These are phyloP conservation scores for Entomortierella lignicola DNA, from an alignment of 192 early-diverging fungal genomes.

Conservation along the genomic window DNA sequence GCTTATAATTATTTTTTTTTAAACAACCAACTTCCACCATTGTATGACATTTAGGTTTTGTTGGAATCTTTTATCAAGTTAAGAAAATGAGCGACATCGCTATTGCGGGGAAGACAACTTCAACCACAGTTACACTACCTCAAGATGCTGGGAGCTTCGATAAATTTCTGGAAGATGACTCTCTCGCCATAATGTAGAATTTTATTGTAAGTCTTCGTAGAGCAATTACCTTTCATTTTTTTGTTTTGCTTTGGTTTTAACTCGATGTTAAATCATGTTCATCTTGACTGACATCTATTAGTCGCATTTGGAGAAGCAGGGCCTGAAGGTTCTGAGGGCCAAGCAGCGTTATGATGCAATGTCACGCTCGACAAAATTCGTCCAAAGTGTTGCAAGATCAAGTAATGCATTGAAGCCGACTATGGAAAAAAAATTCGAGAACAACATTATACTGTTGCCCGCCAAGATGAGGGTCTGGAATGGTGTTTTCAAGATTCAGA, in stretches of 20 bases:
- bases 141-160: neutral
- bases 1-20: neutral
- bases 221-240: neutral
- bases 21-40: neutral
- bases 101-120: conserved; percentile 13
- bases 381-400: conserved; percentile 14
- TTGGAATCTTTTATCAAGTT: conserved; percentile 22
- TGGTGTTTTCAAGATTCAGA: conserved; percentile 26
- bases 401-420: neutral
- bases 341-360: conserved; percentile 8
- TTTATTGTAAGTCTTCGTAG: conserved; percentile 18
- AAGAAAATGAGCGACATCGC: conserved; percentile 17
- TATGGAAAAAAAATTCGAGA: conserved; percentile 6
- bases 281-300: conserved; percentile 3
- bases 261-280: neutral
- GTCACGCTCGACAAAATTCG: conserved; percentile 5
- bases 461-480: conserved; percentile 16
- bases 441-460: conserved; percentile 18
- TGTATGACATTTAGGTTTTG: conserved; percentile 12
- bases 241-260: conserved; percentile 3
- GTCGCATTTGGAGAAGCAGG: conserved; percentile 33
- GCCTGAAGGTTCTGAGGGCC: conserved; percentile 12
- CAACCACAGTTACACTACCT: conserved; percentile 5
- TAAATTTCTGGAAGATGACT: conserved; percentile 19
- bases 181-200: conserved; percentile 17